Evolutionary conservation across 2,329 filamentous ascomycete species (phyloP), one percentile per base, ranked within the genome.

Genomic region (Aspergillus pseudotamarii): DNA sequence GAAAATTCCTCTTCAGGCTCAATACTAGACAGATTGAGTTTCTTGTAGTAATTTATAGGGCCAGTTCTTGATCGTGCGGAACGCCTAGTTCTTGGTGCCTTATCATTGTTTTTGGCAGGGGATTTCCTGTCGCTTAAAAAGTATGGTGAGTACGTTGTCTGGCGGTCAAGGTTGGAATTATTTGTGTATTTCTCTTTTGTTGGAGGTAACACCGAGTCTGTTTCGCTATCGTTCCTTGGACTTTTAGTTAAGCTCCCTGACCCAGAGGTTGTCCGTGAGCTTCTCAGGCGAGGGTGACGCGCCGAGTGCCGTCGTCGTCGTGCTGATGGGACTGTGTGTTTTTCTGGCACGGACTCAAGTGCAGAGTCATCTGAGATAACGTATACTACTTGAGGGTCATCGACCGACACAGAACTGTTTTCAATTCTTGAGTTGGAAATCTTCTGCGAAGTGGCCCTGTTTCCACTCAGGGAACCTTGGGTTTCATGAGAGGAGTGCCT

Each of bases 31-130:
- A 73, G 65, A 8, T 64, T 59, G 8, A 64, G 36, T 34, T 62
- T 69, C 16, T 69, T 61, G 55, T 73, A 78, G 56, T 79, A 79
- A 23, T 78, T 78, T 1, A 19, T 51, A 2, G 75, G 74, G 4
- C 67, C 70, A 6, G 57, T 69, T 60, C 66, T 71, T 41, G 68
- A 61, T 21, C 77, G 72, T 59, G 62, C 55, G 34, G 76, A 74
- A 4, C 77, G 74, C 41, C 72, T 72, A 48, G 46, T 58, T 14
- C 61, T 30, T 21, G 60, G 26, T 14, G 46, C 48, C 28, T 54
- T 50, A 9, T 36, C 41, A 26, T 51, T 11, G 21, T 55, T 45
- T 28, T 34, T 54, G 16, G 32, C 41, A 14, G 28, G 54, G 30
- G 54, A 63, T 26, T 32, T 64, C n/a, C n/a, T 54, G 41, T 46